phyloP scores from a whole-genome alignment of 2,329 filamentous ascomycete species.

The Penicillium sp. region DNA sequence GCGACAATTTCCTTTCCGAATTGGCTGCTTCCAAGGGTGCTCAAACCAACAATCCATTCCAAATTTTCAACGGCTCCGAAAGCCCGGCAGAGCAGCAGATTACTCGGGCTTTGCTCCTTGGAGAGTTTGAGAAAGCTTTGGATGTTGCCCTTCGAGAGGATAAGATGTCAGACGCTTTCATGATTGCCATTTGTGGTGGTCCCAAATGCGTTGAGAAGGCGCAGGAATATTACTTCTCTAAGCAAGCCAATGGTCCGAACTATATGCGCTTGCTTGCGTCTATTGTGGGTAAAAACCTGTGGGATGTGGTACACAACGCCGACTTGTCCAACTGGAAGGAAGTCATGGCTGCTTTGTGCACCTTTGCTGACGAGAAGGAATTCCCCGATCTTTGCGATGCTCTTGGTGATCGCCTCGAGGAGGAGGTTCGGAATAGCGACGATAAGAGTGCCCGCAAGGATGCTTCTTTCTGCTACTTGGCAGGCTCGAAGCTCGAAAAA shows the following conservation, averaged over 20 bases:
- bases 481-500: conserved; percentile 95
- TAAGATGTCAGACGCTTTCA: conserved; percentile 91
- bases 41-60: conserved; percentile 92
- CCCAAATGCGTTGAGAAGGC: conserved; percentile 93
- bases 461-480: conserved; percentile 93
- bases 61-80: conserved; percentile 81
- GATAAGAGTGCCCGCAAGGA: conserved; percentile 68
- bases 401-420: conserved; percentile 84
- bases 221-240: conserved; percentile 83
- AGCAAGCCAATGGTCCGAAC: conserved; percentile 78
- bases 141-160: conserved; percentile 86
- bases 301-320: conserved; percentile 97
- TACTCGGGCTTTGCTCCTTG: conserved; percentile 82
- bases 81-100: conserved; percentile 80
- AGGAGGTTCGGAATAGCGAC: conserved; percentile 58
- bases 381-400: conserved; percentile 95
- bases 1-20: conserved; percentile 82
- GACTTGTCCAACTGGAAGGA: conserved; percentile 94
- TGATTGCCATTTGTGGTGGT: conserved; percentile 95
- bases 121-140: conserved; percentile 85
- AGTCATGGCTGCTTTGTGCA: conserved; percentile 92
- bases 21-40: conserved; percentile 84
- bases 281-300: conserved; percentile 92
- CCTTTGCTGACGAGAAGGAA: conserved; percentile 85
- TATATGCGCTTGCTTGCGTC: conserved; percentile 88